phyloP scores from a whole-genome alignment of 768 basidiomycete genomes.

The Pholiota microspora region DNA sequence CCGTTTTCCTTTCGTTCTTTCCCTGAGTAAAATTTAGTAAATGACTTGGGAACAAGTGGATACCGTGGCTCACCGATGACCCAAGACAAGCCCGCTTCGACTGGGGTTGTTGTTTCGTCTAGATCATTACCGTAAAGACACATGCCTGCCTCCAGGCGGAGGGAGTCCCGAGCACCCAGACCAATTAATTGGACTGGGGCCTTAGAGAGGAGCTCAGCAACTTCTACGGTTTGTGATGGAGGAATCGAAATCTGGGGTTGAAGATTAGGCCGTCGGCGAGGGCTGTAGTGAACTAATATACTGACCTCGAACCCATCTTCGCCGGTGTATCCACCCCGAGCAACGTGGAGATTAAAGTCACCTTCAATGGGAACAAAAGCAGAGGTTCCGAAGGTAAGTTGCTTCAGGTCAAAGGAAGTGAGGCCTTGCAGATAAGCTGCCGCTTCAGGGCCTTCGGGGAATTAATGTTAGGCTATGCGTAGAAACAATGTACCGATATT shows the following conservation, averaged over 20 bases:
- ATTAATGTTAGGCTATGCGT: background rate
- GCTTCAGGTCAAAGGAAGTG: conserved; percentile 69
- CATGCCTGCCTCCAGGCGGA: conserved; percentile 96
- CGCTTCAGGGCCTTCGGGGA: conserved; percentile 68
- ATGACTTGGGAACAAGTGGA: background rate
- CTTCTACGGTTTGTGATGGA: conserved; percentile 67
- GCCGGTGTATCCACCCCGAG: conserved; percentile 95
- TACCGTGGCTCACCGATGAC: conserved; percentile 78
- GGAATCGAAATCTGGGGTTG: conserved; percentile 79
- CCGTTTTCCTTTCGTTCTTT: conserved; percentile 76
- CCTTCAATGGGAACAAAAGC: conserved; percentile 79
- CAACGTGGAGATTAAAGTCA: conserved; percentile 81
- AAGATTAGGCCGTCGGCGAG: background rate
- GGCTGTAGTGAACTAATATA: background rate
- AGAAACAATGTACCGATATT: background rate
- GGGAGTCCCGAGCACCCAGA: conserved; percentile 87
- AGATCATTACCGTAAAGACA: conserved; percentile 95
- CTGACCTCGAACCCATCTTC: conserved; percentile 96
- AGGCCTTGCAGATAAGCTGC: conserved; percentile 76
- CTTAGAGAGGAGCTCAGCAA: conserved; percentile 64
- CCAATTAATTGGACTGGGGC: conserved; percentile 80
- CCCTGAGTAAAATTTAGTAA: conserved; percentile 38
- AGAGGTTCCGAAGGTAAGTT: conserved; percentile 82
- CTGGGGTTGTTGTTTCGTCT: conserved; percentile 80
- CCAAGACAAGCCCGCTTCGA: conserved; percentile 93